A percentile compares a stretch with the other conserved stretches of the same genome.
These are phyloP conservation scores for Clohesyomyces aquaticus DNA, from an alignment of 495 filamentous ascomycete species.

Conservation along the genomic window DNA sequence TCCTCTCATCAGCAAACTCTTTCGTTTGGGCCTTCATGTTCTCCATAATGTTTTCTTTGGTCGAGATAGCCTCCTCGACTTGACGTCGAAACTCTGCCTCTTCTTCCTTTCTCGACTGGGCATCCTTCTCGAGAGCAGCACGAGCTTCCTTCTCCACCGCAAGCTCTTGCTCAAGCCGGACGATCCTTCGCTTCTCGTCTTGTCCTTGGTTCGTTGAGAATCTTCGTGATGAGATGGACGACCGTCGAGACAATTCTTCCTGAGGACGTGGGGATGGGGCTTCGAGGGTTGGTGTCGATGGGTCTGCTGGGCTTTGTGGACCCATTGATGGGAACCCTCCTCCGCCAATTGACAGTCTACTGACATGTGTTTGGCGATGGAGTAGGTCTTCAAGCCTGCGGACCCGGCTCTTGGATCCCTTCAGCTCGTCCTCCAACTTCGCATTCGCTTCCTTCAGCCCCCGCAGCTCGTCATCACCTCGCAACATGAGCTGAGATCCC, in stretches of 20 bases:
- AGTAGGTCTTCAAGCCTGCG: conserved; percentile 91
- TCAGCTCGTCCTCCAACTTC: conserved; percentile 78
- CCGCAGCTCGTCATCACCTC: conserved; percentile 76
- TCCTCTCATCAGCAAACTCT: conserved; percentile 84
- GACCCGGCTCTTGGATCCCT: conserved; percentile 86
- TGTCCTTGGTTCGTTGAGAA: conserved; percentile 71
- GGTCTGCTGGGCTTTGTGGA: conserved; percentile 38
- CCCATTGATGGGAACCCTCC: conserved; percentile 58
- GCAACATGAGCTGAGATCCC: conserved; percentile 74
- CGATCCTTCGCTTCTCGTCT: conserved; percentile 66
- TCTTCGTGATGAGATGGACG: conserved; percentile 67
- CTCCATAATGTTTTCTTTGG: conserved; percentile 89
- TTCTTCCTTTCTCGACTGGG: conserved; percentile 58
- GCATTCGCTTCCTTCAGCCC: conserved; percentile 76
- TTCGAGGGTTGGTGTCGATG: conserved; percentile 52
- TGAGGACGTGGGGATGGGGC: conserved; percentile 45
- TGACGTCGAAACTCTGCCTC: conserved; percentile 69
- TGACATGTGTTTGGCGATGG: conserved; percentile 78
- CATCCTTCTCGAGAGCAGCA: conserved; percentile 62
- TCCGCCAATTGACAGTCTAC: conserved; percentile 69
- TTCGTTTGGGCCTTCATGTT: conserved; percentile 91
- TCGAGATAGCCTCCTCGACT: conserved; percentile 82
- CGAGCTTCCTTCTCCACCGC: conserved; percentile 58
- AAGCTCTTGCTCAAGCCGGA: conserved; percentile 83
- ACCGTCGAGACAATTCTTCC: conserved; percentile 62